Evolutionary conservation across 306 rosid species (phyloP), one percentile per base, ranked within the genome.

Genomic region (Cicer bijugum): DNA sequence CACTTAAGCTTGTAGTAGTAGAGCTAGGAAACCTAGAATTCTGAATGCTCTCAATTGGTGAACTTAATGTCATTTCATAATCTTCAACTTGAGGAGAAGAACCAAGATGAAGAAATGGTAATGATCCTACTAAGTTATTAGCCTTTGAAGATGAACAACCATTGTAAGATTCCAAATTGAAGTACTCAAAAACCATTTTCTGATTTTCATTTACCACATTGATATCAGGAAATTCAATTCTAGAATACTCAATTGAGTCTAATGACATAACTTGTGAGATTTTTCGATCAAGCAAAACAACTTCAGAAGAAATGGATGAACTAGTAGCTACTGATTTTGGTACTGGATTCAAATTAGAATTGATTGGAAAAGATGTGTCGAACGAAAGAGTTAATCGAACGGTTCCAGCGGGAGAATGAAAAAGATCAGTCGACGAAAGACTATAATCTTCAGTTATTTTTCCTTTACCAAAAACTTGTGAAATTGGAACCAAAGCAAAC

Each of bases 331-430:
- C 74, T 6, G 86, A 74, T 68, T 86, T 82, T 1, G 88, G 75
- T 56, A 82, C 5, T 7, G 16, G 28, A 11, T 39, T 57, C 40
- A 2, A 57, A 23, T 0, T 23, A 0, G 40, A 23, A 57, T 57
- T 20, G 9, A 57, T 57, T 6, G n/a, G 40, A 23, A 81, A 75
- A 6, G 84, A 88, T 67, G 89, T 65, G 40, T 82, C 75, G 9
- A 92, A 77, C 35, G 88, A 84, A 4, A 94, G 89, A 58, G 83
- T 84, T 59, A 94, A 74, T 16, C 84, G 82, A 33, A 94, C 88
- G 52, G 88, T 87, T 69, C 99, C 99, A 12, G 97, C 97, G 0
- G 99, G 99, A 66, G 97, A 94, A 77, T 89, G 99, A 59, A 91
- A 87, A 48, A 94, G 97, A 82, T 94, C 97, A 69, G 99, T 94